Base-by-base conservation (phyloP, 345 rosid species). In the Moricandia arvensis region DNA sequence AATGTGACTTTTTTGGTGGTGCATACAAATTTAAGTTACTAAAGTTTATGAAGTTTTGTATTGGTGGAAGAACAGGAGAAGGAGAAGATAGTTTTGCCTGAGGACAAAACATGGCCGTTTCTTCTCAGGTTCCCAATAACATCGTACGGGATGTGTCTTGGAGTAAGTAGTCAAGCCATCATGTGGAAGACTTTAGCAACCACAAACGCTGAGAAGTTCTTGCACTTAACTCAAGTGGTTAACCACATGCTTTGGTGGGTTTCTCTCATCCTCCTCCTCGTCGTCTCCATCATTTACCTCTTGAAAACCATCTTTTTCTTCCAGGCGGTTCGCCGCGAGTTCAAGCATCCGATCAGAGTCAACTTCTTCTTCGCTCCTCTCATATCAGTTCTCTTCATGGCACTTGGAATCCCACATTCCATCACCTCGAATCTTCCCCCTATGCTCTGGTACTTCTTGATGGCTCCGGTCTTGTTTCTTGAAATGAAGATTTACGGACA, bases 291-390 rank as follows among this genome's bases (percentile, higher is more conserved):
- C 27, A 83, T 84, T 66, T 93, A 93, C 87, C 82, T 88, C 67
- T 68, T 82, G 58, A 93, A 93, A 76, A 41, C 87, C 51, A 72
- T 87, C 7, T 34, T 91, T 69, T 91, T 73, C 87, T 91, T 89
- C 13, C 97, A 91, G 75, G 98, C 98, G 4, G 94, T 93, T 58
- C 93, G 97, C 3, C 89, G 97, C 0, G 96, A 93, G 72, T 93
- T 85, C 51, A 86, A 80, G 80, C 98, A 91, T 73, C 98, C 98
- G 0, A 86, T 93, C 16, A 79, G 98, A 10, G 87, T 89, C 80
- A 93, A 93, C 83, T 93, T 91, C 88, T 90, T 93, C 83, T 93
- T 93, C 63, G 94, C 98, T 64, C 98, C 97, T 26, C 89, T 94
- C 86, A 87, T 93, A 55, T 83, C 94, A 11, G 75, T 91, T 27